phyloP scores from a whole-genome alignment of 345 rosid genomes.

The Eucalyptus pauciflora region DNA sequence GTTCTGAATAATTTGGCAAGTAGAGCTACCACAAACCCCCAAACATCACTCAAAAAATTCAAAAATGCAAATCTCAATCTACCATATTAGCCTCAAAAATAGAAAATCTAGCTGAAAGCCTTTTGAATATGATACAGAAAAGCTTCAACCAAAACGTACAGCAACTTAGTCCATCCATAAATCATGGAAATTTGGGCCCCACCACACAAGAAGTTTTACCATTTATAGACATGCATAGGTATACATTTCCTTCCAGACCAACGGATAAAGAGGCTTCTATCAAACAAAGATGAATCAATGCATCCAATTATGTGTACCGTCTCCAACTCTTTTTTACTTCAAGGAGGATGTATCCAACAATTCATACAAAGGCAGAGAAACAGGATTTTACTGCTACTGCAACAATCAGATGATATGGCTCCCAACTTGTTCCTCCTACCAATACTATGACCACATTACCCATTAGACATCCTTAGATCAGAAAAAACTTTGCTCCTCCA shows the following conservation, averaged over 20 bases:
- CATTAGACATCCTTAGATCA: neutral
- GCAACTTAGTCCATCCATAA: neutral
- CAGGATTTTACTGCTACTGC: neutral
- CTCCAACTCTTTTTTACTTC: neutral
- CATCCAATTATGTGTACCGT: neutral
- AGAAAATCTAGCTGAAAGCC: neutral
- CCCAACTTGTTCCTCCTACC: neutral
- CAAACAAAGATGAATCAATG: neutral
- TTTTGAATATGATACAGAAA: neutral
- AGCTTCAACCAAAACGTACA: neutral
- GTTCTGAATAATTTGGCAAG: neutral
- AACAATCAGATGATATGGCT: neutral
- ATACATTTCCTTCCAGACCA: neutral
- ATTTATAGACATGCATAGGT: neutral
- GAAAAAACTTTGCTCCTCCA: neutral
- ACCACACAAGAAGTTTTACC: neutral
- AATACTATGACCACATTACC: neutral
- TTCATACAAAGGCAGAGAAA: neutral
- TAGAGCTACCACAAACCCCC: neutral
- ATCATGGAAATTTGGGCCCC: neutral
- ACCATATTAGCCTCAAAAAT: neutral
- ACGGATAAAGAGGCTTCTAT: neutral
- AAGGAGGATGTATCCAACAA: neutral
- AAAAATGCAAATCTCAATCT: neutral
- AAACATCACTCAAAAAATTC: neutral